A percentile compares a stretch with the other conserved stretches of the same genome.
These are phyloP conservation scores for Secale cereale DNA, from an alignment of 176 grass and related monocot species.

Conservation along the genomic window DNA sequence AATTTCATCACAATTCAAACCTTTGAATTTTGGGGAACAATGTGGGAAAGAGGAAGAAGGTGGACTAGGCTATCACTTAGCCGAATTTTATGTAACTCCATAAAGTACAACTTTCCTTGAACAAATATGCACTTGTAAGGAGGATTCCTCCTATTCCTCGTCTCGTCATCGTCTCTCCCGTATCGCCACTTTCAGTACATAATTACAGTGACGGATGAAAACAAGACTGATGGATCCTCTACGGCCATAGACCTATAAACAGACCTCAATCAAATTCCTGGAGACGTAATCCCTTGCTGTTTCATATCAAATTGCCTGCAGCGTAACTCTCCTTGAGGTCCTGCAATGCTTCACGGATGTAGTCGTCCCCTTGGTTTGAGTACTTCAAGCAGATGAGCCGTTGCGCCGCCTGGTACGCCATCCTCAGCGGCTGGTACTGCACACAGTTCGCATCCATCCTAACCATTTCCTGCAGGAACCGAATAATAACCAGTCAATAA, in stretches of 20 bases:
- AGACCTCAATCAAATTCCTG: background rate
- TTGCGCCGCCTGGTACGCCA: constrained; percentile 61
- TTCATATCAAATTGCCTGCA: constrained; percentile 44
- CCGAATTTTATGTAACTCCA: too few species aligned
- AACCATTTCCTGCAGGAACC: constrained; percentile 53
- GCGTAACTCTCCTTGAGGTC: constrained; percentile 62
- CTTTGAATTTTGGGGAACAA: too few species aligned
- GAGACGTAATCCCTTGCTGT: background rate
- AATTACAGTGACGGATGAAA: background rate
- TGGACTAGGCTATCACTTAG: too few species aligned
- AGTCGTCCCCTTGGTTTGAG: constrained; percentile 78
- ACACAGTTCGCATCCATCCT: constrained; percentile 63
- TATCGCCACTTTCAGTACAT: background rate
- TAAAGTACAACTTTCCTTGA: too few species aligned
- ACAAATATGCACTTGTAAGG: background rate
- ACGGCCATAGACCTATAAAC: background rate
- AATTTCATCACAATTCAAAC: too few species aligned
- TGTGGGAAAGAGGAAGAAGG: too few species aligned
- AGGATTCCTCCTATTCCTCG: background rate
- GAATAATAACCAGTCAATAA: background rate
- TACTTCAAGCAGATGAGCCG: constrained; percentile 89
- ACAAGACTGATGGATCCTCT: background rate
- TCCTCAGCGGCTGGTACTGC: constrained; percentile 62
- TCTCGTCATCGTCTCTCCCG: background rate
- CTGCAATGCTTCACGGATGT: constrained; percentile 59